These are phyloP conservation scores for Podaxis rugospora DNA, from an alignment of 768 basidiomycete species.

Conservation along the genomic window DNA sequence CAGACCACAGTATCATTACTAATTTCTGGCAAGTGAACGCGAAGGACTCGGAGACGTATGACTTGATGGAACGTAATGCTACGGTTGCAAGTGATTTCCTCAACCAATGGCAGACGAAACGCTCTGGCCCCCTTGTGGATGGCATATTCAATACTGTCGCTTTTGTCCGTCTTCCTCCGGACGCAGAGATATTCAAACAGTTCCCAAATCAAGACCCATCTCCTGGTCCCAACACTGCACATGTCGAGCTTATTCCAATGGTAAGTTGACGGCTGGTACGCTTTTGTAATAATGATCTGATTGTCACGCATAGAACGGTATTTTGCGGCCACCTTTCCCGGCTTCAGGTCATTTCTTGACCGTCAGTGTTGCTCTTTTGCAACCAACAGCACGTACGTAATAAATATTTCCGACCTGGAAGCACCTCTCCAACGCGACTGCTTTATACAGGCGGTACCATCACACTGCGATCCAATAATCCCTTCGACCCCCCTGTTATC, in stretches of 20 bases:
- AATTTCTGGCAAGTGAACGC: slow-evolving; percentile 15
- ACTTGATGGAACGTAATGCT: slow-evolving; percentile 21
- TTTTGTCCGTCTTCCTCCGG: slow-evolving; percentile 22
- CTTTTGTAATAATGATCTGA: background rate
- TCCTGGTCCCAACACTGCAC: slow-evolving; percentile 28
- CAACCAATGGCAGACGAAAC: slow-evolving; percentile 22
- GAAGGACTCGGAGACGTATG: slow-evolving; percentile 22
- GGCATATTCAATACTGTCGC: slow-evolving; percentile 20
- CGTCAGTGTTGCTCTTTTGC: slow-evolving; percentile 21
- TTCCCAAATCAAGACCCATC: slow-evolving; percentile 26
- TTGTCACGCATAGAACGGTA: background rate
- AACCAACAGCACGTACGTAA: slow-evolving; percentile 31
- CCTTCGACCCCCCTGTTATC: slow-evolving; percentile 42
- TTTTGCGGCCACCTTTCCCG: slow-evolving; percentile 17
- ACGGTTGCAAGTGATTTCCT: slow-evolving; percentile 19
- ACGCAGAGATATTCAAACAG: slow-evolving; percentile 24
- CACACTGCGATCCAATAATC: slow-evolving; percentile 32
- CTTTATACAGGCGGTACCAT: slow-evolving; percentile 22
- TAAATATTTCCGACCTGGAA: background rate
- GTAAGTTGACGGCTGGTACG: slow-evolving; percentile 16
- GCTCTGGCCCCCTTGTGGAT: slow-evolving; percentile 21
- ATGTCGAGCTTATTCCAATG: slow-evolving; percentile 29
- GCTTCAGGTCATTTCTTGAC: slow-evolving; percentile 27
- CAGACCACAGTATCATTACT: slow-evolving; percentile 25
- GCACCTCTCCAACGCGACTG: background rate